phyloP scores from a whole-genome alignment of 176 grass and related monocot species.

The Pontederia paniculata region DNA sequence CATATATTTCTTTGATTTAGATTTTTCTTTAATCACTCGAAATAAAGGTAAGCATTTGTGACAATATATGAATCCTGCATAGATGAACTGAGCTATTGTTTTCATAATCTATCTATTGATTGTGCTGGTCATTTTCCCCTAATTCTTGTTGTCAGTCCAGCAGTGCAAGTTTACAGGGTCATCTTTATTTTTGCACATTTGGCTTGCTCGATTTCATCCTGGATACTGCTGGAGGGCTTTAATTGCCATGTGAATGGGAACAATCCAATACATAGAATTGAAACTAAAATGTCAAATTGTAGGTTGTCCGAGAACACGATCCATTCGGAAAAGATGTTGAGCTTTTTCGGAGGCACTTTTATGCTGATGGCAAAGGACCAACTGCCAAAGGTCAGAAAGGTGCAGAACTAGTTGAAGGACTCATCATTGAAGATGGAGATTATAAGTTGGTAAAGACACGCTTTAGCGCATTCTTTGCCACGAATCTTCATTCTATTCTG shows the following conservation, averaged over 20 bases:
- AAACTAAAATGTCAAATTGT: constrained; percentile 11
- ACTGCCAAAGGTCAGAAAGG: constrained; percentile 64
- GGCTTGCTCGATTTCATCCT: too few species aligned
- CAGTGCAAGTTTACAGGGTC: too few species aligned
- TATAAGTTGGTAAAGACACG: constrained; percentile 96
- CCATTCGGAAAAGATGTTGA: constrained; percentile 75
- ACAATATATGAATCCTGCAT: too few species aligned
- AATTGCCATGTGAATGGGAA: not conserved
- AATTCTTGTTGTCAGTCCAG: too few species aligned
- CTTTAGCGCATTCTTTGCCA: constrained; percentile 85
- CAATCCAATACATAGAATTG: not conserved
- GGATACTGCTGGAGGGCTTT: not conserved
- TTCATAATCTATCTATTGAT: too few species aligned
- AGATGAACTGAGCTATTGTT: too few species aligned
- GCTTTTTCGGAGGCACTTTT: constrained; percentile 58
- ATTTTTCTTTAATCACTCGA: too few species aligned
- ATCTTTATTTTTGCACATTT: too few species aligned
- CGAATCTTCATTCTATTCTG: constrained; percentile 68
- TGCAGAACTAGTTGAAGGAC: constrained; percentile 59
- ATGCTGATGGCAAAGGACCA: constrained; percentile 62
- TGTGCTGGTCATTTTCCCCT: too few species aligned
- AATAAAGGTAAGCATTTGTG: too few species aligned
- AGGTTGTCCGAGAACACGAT: constrained; percentile 94
- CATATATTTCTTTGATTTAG: too few species aligned
- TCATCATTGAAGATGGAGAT: constrained; percentile 65